Percentiles rank a stretch among this genome's conserved stretches.
These are phyloP conservation scores for Athelia sp. DNA, from an alignment of 1,284 basidiomycete species.

Conservation along the genomic window DNA sequence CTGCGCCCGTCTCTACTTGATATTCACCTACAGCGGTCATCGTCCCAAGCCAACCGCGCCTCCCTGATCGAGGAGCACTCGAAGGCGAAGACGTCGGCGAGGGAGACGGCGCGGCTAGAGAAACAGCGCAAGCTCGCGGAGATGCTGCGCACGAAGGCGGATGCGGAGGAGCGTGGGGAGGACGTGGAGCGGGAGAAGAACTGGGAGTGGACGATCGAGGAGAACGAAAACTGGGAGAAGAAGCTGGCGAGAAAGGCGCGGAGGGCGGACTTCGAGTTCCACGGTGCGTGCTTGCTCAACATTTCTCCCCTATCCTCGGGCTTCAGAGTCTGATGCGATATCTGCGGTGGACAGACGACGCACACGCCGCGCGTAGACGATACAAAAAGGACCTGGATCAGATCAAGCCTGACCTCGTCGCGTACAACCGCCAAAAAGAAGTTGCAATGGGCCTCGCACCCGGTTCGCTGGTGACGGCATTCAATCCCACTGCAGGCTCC, in stretches of 20 bases:
- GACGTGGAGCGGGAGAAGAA: conserved; percentile 77
- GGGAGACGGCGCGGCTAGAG: conserved; percentile 78
- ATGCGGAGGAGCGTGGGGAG: conserved; percentile 84
- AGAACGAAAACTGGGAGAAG: conserved; percentile 93
- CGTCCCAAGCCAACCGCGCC: conserved; percentile 75
- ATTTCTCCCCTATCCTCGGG: conserved; percentile 14
- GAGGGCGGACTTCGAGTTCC: conserved; percentile 77
- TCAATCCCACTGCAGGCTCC: conserved; percentile 40
- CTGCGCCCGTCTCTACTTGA: too few species aligned
- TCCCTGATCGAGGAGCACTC: conserved; percentile 81
- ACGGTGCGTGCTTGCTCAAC: conserved; percentile 47
- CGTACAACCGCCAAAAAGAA: conserved; percentile 87
- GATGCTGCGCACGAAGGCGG: conserved; percentile 79
- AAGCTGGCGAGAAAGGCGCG: conserved; percentile 73
- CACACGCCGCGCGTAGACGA: conserved; percentile 79
- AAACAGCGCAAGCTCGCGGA: conserved; percentile 87
- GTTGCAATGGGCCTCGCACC: conserved; percentile 70
- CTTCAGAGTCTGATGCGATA: conserved; percentile 5
- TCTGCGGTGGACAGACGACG: conserved; percentile 60
- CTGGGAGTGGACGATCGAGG: conserved; percentile 93
- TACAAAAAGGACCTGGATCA: conserved; percentile 89
- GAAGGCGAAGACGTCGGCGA: conserved; percentile 66
- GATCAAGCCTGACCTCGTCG: conserved; percentile 81
- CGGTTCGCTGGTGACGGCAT: conserved; percentile 53
- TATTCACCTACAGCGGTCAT: conserved; percentile 55